phyloP scores from a whole-genome alignment of 306 rosid species.

The Trichosanthes truncata region DNA sequence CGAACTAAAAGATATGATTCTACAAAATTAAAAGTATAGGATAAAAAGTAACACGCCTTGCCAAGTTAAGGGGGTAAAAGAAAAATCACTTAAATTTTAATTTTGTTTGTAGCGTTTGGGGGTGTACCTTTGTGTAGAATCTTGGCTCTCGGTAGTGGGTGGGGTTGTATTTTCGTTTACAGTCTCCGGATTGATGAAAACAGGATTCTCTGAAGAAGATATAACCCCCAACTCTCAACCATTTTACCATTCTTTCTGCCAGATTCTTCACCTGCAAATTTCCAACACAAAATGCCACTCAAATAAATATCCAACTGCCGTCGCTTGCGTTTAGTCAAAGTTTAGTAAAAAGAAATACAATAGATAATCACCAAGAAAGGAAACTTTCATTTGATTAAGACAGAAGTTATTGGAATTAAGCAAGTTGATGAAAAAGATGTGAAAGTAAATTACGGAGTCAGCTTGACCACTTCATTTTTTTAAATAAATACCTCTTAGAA shows the following conservation, averaged over 20 bases:
- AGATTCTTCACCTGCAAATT: constrained; percentile 52
- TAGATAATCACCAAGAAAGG: not conserved
- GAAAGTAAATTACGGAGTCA: not conserved
- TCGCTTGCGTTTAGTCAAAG: too few species aligned
- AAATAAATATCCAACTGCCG: too few species aligned
- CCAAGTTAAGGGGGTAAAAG: too few species aligned
- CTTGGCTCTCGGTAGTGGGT: constrained; percentile 96
- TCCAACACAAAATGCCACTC: not conserved
- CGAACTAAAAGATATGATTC: too few species aligned
- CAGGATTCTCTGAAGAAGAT: constrained; percentile 94
- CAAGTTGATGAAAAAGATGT: not conserved
- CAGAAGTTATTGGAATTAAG: not conserved
- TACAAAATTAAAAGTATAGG: too few species aligned
- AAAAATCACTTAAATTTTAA: too few species aligned
- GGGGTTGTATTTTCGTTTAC: constrained; percentile 82
- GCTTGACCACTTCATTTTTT: too few species aligned
- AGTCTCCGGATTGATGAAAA: constrained; percentile 96
- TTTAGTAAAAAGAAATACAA: not conserved
- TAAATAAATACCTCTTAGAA: too few species aligned
- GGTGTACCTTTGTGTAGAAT: constrained; percentile 74
- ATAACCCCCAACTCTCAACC: constrained; percentile 80
- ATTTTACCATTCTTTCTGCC: constrained; percentile 69
- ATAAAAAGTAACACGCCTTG: too few species aligned
- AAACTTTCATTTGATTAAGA: not conserved
- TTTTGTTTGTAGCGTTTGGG: too few species aligned